A percentile compares a stretch with the other conserved stretches of the same genome.
Evolutionary conservation across 805 yeast genomes (phyloP).

Genomic region (Candida berthetii): DNA sequence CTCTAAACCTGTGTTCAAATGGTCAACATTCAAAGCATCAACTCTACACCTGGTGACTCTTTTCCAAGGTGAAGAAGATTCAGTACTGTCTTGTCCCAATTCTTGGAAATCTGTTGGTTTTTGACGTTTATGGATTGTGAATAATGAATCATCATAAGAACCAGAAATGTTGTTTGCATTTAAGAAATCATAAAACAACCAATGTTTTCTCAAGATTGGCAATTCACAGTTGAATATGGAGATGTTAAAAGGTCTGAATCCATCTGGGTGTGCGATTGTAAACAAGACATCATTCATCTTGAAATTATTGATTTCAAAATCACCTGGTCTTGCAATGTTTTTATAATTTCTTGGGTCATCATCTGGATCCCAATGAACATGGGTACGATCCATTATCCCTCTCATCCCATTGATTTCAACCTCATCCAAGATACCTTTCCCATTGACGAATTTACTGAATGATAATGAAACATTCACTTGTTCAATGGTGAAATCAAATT

Average conservation of each 20-base stretch:
- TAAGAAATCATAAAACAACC: conserved; percentile 85
- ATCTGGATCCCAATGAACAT: conserved; percentile 73
- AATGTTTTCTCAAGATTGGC: conserved; percentile 77
- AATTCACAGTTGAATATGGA: conserved; percentile 85
- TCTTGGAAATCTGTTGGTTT: conserved; percentile 40
- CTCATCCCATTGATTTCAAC: conserved; percentile 79
- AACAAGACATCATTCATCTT: conserved; percentile 81
- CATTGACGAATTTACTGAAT: conserved; percentile 82
- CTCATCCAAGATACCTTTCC: conserved; percentile 79
- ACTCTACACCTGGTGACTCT: conserved; percentile 74
- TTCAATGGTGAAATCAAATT: conserved; percentile 87
- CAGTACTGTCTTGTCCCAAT: conserved; percentile 11
- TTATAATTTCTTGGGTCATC: conserved; percentile 81
- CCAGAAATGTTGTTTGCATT: conserved; percentile 86
- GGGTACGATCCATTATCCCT: conserved; percentile 90
- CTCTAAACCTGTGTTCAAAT: conserved; percentile 79
- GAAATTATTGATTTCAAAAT: conserved; percentile 84
- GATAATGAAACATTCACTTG: conserved; percentile 77
- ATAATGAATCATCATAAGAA: conserved; percentile 85
- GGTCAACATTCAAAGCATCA: conserved; percentile 83
- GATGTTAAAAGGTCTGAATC: conserved; percentile 77
- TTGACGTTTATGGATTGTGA: conserved; percentile 83
- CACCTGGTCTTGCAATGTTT: conserved; percentile 74
- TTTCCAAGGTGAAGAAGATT: conserved; percentile 36
- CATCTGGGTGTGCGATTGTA: conserved; percentile 74